These are phyloP conservation scores for Capsicum chinense DNA, from an alignment of 257 asterid genomes.

Conservation along the genomic window DNA sequence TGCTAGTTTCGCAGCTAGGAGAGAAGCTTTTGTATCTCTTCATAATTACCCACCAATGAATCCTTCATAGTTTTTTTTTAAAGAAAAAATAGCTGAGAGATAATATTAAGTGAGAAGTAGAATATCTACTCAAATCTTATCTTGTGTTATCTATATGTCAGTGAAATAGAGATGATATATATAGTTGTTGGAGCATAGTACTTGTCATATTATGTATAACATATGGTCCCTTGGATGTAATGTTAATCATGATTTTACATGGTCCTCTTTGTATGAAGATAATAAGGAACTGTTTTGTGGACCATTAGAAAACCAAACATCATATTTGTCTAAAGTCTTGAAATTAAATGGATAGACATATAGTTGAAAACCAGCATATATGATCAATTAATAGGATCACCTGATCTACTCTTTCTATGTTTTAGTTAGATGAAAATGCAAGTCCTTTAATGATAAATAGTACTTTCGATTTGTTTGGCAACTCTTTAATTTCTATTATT, in stretches of 20 bases:
- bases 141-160: background rate
- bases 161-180: conserved; percentile 11
- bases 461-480: background rate
- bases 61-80: too few species aligned
- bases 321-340: conserved; percentile 15
- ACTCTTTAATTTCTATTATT: too few species aligned
- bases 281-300: background rate
- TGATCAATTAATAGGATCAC: background rate
- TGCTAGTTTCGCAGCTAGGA: background rate
- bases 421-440: background rate
- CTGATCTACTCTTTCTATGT: conserved; percentile 5
- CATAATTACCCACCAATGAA: background rate
- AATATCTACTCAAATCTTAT: conserved; percentile 17
- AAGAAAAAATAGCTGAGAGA: background rate
- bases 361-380: background rate
- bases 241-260: background rate
- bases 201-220: conserved; percentile 10
- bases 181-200: conserved; percentile 19
- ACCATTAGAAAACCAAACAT: conserved; percentile 14
- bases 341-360: background rate
- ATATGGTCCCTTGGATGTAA: conserved; percentile 27
- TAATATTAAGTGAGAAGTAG: conserved; percentile 12
- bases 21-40: background rate
- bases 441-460: background rate
- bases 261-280: conserved; percentile 3